Conservation (phyloP, 192 early-diverging fungal genomes). For the Phlyctochytrium arcticum region DNA sequence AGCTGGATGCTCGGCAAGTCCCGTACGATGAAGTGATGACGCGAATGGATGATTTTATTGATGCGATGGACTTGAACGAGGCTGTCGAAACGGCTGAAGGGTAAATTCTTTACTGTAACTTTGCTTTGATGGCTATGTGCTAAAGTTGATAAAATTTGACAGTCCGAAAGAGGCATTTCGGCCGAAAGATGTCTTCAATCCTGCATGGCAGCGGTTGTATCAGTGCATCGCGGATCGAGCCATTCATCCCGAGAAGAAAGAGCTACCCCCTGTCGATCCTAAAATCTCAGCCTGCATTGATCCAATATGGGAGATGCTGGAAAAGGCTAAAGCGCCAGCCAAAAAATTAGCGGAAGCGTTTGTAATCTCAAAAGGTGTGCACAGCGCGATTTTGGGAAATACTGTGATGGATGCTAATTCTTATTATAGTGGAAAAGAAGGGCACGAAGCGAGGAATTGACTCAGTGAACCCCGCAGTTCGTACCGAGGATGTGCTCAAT, state of each 20-base stretch:
- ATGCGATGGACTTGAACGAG: constrained; percentile 55
- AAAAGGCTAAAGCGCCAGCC: constrained; percentile 33
- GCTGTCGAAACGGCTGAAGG: constrained; percentile 12
- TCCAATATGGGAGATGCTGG: constrained; percentile 39
- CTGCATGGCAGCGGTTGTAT: constrained; percentile 50
- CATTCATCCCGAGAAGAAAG: constrained; percentile 41
- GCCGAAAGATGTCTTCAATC: constrained; percentile 58
- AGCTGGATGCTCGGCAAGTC: constrained; percentile 40
- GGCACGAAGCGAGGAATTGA: too few relatives aligned
- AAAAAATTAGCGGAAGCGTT: constrained; percentile 48
- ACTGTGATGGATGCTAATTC: not conserved
- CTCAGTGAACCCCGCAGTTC: too few relatives aligned
- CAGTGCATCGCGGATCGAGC: constrained; percentile 58
- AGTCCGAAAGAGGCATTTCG: constrained; percentile 48
- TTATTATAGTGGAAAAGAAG: constrained; percentile 20
- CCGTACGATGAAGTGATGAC: constrained; percentile 46
- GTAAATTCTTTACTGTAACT: too few relatives aligned
- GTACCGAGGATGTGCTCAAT: not conserved
- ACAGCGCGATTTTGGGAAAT: not conserved
- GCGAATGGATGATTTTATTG: constrained; percentile 52
- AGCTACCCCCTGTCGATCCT: constrained; percentile 48
- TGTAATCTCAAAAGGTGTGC: constrained; percentile 53
- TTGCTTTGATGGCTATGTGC: not conserved
- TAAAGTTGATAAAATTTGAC: not conserved
- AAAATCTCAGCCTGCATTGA: constrained; percentile 42